Percentiles rank a stretch among this genome's conserved stretches.
These are phyloP conservation scores for Viola pubescens DNA, from an alignment of 441 rosid species.

Conservation along the genomic window DNA sequence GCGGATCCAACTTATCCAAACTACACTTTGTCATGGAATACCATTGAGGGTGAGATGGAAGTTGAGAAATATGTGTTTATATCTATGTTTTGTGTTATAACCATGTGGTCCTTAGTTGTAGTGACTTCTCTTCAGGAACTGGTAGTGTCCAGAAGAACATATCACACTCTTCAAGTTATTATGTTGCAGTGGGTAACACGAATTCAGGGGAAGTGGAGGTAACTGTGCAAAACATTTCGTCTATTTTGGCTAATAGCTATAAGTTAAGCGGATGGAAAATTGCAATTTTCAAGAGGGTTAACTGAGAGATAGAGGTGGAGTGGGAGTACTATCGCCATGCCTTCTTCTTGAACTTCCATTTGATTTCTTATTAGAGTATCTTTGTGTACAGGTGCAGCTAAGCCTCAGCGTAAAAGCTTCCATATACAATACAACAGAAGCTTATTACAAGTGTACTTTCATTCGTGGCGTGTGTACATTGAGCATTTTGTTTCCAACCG, in stretches of 20 bases:
- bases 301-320: too few relatives aligned
- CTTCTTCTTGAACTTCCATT: slow-evolving; percentile 5
- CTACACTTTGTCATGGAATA: slow-evolving; percentile 79
- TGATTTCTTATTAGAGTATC: slow-evolving; percentile 8
- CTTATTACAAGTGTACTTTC: slow-evolving; percentile 75
- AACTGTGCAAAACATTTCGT: slow-evolving; percentile 15
- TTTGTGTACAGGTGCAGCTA: slow-evolving; percentile 54
- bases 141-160: slow-evolving; percentile 58
- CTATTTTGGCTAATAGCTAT: too few relatives aligned
- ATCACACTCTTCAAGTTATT: slow-evolving; percentile 62
- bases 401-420: slow-evolving; percentile 46
- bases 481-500: slow-evolving; percentile 51
- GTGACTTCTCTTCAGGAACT: slow-evolving; percentile 41
- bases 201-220: slow-evolving; percentile 76
- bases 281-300: too few relatives aligned
- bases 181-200: slow-evolving; percentile 72
- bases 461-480: slow-evolving; percentile 41
- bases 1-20: slow-evolving; percentile 83
- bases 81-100: slow-evolving; percentile 5
- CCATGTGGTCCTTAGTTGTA: slow-evolving; percentile 12
- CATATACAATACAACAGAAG: slow-evolving; percentile 63
- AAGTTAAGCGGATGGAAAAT: too few relatives aligned
- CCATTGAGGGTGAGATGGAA: slow-evolving; percentile 52
- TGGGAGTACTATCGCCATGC: background rate
- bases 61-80: slow-evolving; percentile 6